Evolutionary conservation across 352 stramenopile genomes (phyloP).

Genomic region (Pythium vanterpoolii): DNA sequence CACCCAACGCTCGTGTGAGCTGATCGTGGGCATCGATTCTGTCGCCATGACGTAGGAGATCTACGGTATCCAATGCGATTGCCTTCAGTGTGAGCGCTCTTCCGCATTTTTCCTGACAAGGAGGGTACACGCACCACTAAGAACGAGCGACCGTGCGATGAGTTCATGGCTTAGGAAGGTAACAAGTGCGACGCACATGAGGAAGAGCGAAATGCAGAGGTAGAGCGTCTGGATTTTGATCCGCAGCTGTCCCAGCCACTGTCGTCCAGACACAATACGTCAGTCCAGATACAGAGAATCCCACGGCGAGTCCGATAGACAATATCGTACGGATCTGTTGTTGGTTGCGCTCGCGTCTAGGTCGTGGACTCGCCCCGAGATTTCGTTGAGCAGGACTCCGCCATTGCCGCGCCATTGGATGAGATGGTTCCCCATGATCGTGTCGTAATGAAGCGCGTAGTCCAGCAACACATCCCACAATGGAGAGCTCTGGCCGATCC

Average conservation of each 20-base stretch:
- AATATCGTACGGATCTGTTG: constrained; percentile 3
- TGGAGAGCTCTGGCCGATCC: constrained; percentile 29
- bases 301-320: not conserved
- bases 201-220: constrained; percentile 93
- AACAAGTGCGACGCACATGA: constrained; percentile 91
- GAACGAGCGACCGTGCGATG: constrained; percentile 91
- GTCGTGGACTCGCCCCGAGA: constrained; percentile 55
- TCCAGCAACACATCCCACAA: constrained; percentile 49
- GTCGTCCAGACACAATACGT: not conserved
- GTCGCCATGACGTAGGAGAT: constrained; percentile 83
- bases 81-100: not conserved
- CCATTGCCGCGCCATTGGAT: constrained; percentile 46
- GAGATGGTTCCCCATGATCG: constrained; percentile 92
- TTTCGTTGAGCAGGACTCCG: constrained; percentile 72
- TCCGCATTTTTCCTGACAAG: not conserved
- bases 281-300: not conserved
- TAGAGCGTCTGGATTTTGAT: constrained; percentile 90
- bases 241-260: constrained; percentile 39
- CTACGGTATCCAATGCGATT: constrained; percentile 14
- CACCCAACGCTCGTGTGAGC: constrained; percentile 30
- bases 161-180: constrained; percentile 92
- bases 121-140: constrained; percentile 51
- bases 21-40: constrained; percentile 45
- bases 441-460: constrained; percentile 81
- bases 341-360: constrained; percentile 50